Evolutionary conservation across 2,329 filamentous ascomycete genomes (phyloP).

Genomic region (Ceratocystis huliohia): DNA sequence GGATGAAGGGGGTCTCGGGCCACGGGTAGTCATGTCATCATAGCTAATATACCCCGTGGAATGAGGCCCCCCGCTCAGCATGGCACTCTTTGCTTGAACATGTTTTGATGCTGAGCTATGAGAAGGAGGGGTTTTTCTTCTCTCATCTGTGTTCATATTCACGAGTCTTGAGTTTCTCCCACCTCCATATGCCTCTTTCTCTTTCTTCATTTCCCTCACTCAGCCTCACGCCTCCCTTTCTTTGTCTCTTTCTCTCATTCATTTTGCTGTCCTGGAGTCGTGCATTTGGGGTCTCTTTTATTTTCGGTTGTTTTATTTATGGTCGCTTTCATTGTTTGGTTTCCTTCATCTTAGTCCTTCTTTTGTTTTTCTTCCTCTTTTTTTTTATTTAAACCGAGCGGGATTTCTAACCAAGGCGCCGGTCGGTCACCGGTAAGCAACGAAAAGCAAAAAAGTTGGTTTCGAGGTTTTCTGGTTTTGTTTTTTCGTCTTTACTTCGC

Average conservation of each 20-base stretch:
- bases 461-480: background rate
- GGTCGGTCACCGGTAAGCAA: slow-evolving; percentile 17
- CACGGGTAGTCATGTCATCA: background rate
- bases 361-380: background rate
- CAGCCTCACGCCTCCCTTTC: background rate
- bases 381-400: slow-evolving; percentile 1
- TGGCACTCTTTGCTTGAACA: too few relatives aligned
- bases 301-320: background rate
- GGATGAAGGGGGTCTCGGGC: background rate
- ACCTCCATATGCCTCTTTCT: background rate
- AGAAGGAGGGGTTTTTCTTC: background rate
- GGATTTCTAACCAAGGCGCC: slow-evolving; percentile 14
- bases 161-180: background rate
- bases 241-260: background rate
- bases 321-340: background rate
- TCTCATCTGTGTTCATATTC: background rate
- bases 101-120: too few relatives aligned
- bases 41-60: background rate
- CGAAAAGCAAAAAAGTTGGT: slow-evolving; percentile 20
- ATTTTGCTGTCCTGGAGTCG: background rate
- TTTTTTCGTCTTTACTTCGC: background rate
- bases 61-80: background rate
- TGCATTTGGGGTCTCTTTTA: background rate
- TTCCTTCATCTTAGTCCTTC: background rate
- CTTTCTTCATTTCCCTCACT: slow-evolving; percentile 5